Evolutionary conservation across 441 rosid species (phyloP).

Genomic region (Lepidium campestre): DNA sequence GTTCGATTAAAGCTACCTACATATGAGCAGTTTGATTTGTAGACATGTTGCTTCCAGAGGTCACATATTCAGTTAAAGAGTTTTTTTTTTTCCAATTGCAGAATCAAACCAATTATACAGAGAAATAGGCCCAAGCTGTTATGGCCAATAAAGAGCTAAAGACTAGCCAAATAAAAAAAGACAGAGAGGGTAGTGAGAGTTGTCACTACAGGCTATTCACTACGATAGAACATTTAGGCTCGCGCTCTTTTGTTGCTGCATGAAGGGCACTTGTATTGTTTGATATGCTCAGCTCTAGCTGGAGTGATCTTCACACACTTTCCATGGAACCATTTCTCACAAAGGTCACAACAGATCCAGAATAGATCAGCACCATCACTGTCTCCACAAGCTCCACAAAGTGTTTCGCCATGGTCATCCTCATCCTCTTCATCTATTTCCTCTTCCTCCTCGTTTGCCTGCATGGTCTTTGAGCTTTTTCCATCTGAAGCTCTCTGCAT

Average conservation of each 20-base stretch:
- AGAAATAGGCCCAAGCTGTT: conserved; percentile 10
- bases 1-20: background rate
- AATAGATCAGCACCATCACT: conserved; percentile 54
- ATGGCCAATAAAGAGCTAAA: conserved; percentile 19
- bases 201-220: conserved; percentile 18
- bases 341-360: conserved; percentile 66
- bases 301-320: conserved; percentile 87
- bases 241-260: conserved; percentile 84
- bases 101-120: conserved; percentile 9
- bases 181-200: conserved; percentile 14
- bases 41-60: background rate
- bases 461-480: conserved; percentile 34
- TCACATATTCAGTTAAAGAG: background rate
- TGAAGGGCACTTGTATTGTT: conserved; percentile 82
- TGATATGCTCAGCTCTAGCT: conserved; percentile 86
- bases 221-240: conserved; percentile 31
- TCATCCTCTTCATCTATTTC: conserved; percentile 62
- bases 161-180: conserved; percentile 8
- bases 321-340: conserved; percentile 76
- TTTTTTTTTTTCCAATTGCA: background rate
- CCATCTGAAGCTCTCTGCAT: conserved; percentile 29
- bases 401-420: conserved; percentile 65
- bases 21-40: background rate
- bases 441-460: conserved; percentile 52
- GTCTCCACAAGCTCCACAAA: conserved; percentile 72